Evolutionary conservation across 148 eudicot genomes (phyloP), one percentile per base, ranked within the genome.

Genomic region (Nepenthes mirabilis): DNA sequence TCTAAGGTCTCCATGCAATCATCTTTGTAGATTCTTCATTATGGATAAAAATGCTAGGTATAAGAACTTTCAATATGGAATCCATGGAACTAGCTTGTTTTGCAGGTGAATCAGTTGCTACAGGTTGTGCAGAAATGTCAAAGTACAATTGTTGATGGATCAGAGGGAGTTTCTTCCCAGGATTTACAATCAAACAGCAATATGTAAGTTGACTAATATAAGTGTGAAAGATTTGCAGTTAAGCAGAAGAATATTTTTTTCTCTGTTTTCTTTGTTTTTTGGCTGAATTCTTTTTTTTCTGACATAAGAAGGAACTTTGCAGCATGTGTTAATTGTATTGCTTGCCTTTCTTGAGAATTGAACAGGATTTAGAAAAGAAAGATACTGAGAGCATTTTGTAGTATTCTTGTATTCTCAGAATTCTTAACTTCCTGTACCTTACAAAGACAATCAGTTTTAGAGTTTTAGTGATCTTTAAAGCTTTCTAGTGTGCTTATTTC

Each of bases 121-220:
- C 95, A 91, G 71, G 96, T 83, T 57, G 97, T 94, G 9, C 97
- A 85, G 63, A 91, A 88, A 78, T 91, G 93, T 74, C 96, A 91
- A 66, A 85, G 79, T 64, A 83, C 90, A 43, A 70, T 85, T 9
- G 54, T 82, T 56, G 93, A 88, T 51, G 97, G 96, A 52, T 62
- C 93, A 59, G 90, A 91, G 45, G 94, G 93, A 47, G 76, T 85
- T 69, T 76, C 93, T 56, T 82, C 88, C 68, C 88, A 82, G 67
- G 97, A 88, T 77, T 58, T 85, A 54, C 98, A 91, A 70, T 61
- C 90, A 65, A 88, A 77, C 62, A 83, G 94, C 70, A 86, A 75
- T 65, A 76, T 93, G 98, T 91, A 69, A 75, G 98, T 71, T 51
- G 23, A 23, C 23, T 23, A 23, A 23, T 23, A 23, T 23, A 23